These are phyloP conservation scores for Diplodia seriata DNA, from an alignment of 2,329 filamentous ascomycete genomes.

Conservation along the genomic window DNA sequence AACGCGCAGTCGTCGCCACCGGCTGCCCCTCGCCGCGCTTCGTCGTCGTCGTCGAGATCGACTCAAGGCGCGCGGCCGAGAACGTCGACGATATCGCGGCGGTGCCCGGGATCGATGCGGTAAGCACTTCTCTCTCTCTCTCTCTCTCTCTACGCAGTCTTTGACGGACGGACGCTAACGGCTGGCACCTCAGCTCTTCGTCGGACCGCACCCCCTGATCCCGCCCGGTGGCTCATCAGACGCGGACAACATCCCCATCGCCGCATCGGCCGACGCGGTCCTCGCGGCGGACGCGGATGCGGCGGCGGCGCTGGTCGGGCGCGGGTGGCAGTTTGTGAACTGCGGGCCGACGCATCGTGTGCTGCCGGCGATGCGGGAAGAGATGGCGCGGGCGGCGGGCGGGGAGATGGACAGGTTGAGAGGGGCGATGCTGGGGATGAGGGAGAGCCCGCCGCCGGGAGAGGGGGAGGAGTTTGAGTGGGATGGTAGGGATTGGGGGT, in stretches of 20 bases:
- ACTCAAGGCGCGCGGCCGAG: neutral
- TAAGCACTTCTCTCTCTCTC: neutral
- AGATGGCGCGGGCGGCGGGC: too few species aligned
- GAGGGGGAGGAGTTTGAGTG: conserved; percentile 21
- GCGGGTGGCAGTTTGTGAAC: conserved; percentile 22
- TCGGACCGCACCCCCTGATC: neutral
- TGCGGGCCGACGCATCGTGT: neutral
- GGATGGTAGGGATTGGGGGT: conserved; percentile 25
- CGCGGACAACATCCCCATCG: neutral
- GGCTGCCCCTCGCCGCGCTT: conserved; percentile 23
- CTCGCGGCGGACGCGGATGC: conserved; percentile 5
- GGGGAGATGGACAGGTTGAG: conserved; percentile 13
- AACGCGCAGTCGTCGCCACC: conserved; percentile 2
- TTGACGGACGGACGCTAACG: neutral
- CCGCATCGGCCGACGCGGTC: neutral
- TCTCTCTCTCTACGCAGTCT: neutral
- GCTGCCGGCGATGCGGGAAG: neutral
- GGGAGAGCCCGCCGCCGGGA: neutral
- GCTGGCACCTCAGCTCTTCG: conserved; percentile 19
- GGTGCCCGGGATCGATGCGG: conserved; percentile 12
- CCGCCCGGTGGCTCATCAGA: neutral
- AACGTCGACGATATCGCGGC: conserved; percentile 12
- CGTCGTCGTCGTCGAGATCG: conserved; percentile 22
- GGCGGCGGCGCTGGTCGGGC: conserved; percentile 8
- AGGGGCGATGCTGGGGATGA: neutral